phyloP scores from a whole-genome alignment of 768 basidiomycete genomes.

The Lactarius trivialis region DNA sequence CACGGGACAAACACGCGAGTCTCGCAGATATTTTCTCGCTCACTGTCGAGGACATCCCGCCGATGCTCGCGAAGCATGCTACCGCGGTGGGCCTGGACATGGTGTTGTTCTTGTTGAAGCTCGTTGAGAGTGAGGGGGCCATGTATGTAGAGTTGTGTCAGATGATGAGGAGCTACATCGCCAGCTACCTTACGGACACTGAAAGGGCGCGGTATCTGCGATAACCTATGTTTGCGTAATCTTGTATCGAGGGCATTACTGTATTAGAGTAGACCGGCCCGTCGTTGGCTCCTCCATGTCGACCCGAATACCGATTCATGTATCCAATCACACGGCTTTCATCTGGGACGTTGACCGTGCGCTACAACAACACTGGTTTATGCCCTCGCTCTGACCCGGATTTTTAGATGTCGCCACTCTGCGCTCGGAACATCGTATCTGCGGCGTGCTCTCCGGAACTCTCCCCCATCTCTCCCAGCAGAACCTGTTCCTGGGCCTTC shows the following conservation, averaged over 20 bases:
- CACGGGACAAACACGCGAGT: slow-evolving; percentile 9
- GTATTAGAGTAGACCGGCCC: background rate
- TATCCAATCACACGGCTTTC: slow-evolving; percentile 74
- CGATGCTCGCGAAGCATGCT: background rate
- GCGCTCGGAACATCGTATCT: slow-evolving; percentile 74
- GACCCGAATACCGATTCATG: slow-evolving; percentile 19
- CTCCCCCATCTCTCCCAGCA: slow-evolving; percentile 93
- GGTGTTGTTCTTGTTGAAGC: slow-evolving; percentile 5
- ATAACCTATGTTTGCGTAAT: background rate
- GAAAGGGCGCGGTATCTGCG: slow-evolving; percentile 6
- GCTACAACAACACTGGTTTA: slow-evolving; percentile 8
- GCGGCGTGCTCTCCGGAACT: slow-evolving; percentile 83
- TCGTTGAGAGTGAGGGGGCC: slow-evolving; percentile 1
- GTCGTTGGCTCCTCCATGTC: background rate
- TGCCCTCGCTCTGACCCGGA: background rate
- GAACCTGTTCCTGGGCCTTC: slow-evolving; percentile 93
- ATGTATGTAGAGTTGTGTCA: slow-evolving; percentile 3
- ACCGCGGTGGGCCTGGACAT: slow-evolving; percentile 5
- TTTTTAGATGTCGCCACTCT: slow-evolving; percentile 70
- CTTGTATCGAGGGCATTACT: background rate
- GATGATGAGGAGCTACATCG: slow-evolving; percentile 15
- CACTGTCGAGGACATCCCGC: slow-evolving; percentile 15
- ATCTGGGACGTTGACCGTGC: slow-evolving; percentile 86
- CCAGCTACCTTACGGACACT: slow-evolving; percentile 12
- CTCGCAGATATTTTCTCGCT: slow-evolving; percentile 12